Evolutionary conservation across 2,329 filamentous ascomycete species (phyloP).

Genomic region (Aspergillus quadrilineatus): DNA sequence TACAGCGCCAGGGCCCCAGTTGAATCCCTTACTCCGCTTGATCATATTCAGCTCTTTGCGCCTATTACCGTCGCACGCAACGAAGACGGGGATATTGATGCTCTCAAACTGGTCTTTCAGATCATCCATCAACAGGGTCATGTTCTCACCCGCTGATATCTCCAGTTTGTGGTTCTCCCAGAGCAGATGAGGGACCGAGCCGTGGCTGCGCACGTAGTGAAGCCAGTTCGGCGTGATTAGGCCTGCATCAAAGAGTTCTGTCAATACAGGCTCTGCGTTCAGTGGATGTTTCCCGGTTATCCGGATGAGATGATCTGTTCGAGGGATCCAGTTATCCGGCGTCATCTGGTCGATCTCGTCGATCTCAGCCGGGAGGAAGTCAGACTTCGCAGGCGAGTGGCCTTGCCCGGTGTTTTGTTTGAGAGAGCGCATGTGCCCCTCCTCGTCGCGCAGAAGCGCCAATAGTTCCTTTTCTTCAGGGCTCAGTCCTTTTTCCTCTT

Average conservation of each 20-base stretch:
- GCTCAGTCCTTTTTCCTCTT: conserved; percentile 32
- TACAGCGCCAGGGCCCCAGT: conserved; percentile 48
- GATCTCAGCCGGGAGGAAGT: conserved; percentile 37
- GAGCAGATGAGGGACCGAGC: conserved; percentile 51
- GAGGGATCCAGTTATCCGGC: conserved; percentile 56
- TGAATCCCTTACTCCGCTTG: conserved; percentile 50
- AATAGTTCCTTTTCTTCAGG: conserved; percentile 48
- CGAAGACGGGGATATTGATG: conserved; percentile 50
- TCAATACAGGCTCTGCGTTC: conserved; percentile 50
- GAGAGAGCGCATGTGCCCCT: conserved; percentile 39
- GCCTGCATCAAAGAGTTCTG: conserved; percentile 46
- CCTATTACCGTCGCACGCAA: conserved; percentile 54
- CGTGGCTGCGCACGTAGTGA: conserved; percentile 56
- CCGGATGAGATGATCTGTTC: conserved; percentile 48
- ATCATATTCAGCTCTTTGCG: conserved; percentile 55
- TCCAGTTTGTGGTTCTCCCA: conserved; percentile 54
- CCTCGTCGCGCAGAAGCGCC: conserved; percentile 45
- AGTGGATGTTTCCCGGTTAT: conserved; percentile 55
- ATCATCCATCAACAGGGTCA: conserved; percentile 49
- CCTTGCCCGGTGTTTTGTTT: conserved; percentile 48
- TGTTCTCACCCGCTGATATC: conserved; percentile 34
- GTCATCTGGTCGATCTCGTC: conserved; percentile 54
- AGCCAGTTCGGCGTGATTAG: conserved; percentile 53
- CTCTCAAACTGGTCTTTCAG: conserved; percentile 43
- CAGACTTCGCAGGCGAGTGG: conserved; percentile 37